Evolutionary conservation across 768 basidiomycete genomes (phyloP), one percentile per base, ranked within the genome.

Genomic region (Russula vinacea): DNA sequence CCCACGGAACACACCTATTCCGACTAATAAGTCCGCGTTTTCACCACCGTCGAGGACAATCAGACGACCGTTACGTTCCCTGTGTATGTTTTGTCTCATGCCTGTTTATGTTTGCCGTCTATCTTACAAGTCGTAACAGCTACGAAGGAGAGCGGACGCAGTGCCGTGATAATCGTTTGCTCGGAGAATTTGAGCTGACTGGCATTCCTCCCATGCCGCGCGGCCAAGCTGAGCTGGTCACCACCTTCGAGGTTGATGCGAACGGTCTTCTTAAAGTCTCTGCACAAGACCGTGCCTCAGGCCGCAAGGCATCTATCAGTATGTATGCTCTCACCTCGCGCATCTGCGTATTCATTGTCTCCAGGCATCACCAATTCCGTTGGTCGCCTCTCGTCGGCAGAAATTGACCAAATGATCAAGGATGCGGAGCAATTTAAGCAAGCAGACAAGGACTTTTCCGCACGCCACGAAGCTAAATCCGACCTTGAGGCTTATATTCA

Each of bases 351-450:
- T 59, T 72, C 32, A 65, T 24, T 62, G 44, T 62, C 56, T 69
- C 8, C 67, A 92, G 89, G 88, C 78, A 96, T 98, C 78, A 94
- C 94, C 78, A 99, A 98, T 86, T 98, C 95, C 63, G 97, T 98
- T 74, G 97, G 97, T 70, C 95, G 97, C 79, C 86, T 99, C 71
- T 97, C 96, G 54, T 85, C 89, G 58, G 92, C 89, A 70, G 97
- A 99, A 84, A 99, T 99, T 68, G 95, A 98, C 73, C 95, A 98
- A 80, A 98, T 98, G 97, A 97, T 98, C 83, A 94, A 95, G 83
- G 96, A 98, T 74, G 93, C 97, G 59, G 96, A 98, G 78, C 92
- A 94, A 77, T 97, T 85, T 86, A 95, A 94, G 83, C 85, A 87
- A 75, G 92, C 90, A 32, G 91, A 94, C 84, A 97, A 94, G 82